phyloP scores from a whole-genome alignment of 768 basidiomycete genomes.

The Podaxis rugospora region DNA sequence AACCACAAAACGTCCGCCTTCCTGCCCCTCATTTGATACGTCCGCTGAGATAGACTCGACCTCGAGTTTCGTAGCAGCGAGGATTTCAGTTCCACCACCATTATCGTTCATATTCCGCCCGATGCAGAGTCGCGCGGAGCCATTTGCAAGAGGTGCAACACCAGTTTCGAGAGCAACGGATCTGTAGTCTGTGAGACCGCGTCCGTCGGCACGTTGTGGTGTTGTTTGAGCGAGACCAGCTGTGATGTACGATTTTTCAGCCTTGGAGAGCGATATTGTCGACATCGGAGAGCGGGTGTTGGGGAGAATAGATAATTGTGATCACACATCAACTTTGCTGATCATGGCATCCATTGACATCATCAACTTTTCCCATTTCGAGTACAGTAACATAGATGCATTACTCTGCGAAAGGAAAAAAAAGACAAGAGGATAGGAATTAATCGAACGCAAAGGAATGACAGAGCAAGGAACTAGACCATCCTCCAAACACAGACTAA shows the following conservation, averaged over 20 bases:
- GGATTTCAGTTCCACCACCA: conserved; percentile 64
- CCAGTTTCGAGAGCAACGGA: conserved; percentile 72
- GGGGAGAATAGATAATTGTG: too few species aligned
- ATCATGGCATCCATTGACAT: too few species aligned
- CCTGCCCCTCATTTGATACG: conserved; percentile 52
- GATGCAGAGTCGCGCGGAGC: conserved; percentile 74
- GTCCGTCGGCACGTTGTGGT: conserved; percentile 76
- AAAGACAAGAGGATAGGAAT: not conserved
- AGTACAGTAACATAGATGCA: conserved; percentile 1
- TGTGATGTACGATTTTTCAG: conserved; percentile 75
- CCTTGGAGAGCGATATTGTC: conserved; percentile 52
- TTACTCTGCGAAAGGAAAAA: not conserved
- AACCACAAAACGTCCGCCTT: conserved; percentile 41
- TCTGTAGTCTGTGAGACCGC: conserved; percentile 62
- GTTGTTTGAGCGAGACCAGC: conserved; percentile 53
- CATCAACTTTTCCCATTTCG: not conserved
- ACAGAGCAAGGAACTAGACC: not conserved
- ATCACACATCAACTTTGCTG: too few species aligned
- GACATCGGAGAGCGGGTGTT: not conserved
- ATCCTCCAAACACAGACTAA: not conserved
- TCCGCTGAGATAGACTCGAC: conserved; percentile 54
- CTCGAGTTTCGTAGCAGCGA: conserved; percentile 77
- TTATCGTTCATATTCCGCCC: conserved; percentile 42
- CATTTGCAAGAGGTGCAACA: conserved; percentile 77
- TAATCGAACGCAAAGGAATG: conserved; percentile 4